A percentile compares a stretch with the other conserved stretches of the same genome.
Conservation (phyloP, 192 early-diverging fungal species). For the Podila horticola region DNA sequence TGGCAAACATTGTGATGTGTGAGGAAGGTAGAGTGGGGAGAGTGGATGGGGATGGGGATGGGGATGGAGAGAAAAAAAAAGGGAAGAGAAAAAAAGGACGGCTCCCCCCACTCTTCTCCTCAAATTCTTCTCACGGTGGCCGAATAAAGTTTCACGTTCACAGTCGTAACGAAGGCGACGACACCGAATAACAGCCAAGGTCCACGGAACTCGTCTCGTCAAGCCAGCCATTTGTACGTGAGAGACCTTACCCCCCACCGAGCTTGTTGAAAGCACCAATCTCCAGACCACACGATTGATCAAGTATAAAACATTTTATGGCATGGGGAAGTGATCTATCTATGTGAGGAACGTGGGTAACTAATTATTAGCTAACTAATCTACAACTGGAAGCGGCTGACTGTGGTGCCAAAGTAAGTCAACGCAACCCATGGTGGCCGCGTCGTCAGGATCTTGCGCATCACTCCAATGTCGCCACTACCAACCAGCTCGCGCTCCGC, state of each 20-base stretch:
- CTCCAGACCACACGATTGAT: too few relatives aligned
- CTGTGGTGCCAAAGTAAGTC: slow-evolving; percentile 45
- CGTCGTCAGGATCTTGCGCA: slow-evolving; percentile 36
- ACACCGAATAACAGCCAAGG: too few relatives aligned
- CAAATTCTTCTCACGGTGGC: slow-evolving; percentile 20
- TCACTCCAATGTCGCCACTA: slow-evolving; percentile 53
- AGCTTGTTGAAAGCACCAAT: too few relatives aligned
- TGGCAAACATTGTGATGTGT: slow-evolving; percentile 35
- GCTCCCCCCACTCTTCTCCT: neutral
- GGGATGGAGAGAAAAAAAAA: neutral
- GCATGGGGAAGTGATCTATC: too few relatives aligned
- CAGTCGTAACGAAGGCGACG: neutral
- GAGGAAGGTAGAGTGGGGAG: slow-evolving; percentile 2
- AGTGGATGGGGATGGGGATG: neutral
- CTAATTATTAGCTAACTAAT: neutral
- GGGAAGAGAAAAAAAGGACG: neutral
- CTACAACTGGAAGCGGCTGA: slow-evolving; percentile 37
- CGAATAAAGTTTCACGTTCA: neutral
- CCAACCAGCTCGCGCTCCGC: slow-evolving; percentile 57
- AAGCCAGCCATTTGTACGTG: too few relatives aligned
- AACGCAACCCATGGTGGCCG: slow-evolving; percentile 38
- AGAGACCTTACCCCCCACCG: too few relatives aligned
- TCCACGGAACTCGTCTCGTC: too few relatives aligned
- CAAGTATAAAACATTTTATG: too few relatives aligned
- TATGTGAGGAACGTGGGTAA: too few relatives aligned